A percentile compares a stretch with the other conserved stretches of the same genome.
phyloP scores from a whole-genome alignment of 768 basidiomycete species.

The Coprinopsis cinerea region DNA sequence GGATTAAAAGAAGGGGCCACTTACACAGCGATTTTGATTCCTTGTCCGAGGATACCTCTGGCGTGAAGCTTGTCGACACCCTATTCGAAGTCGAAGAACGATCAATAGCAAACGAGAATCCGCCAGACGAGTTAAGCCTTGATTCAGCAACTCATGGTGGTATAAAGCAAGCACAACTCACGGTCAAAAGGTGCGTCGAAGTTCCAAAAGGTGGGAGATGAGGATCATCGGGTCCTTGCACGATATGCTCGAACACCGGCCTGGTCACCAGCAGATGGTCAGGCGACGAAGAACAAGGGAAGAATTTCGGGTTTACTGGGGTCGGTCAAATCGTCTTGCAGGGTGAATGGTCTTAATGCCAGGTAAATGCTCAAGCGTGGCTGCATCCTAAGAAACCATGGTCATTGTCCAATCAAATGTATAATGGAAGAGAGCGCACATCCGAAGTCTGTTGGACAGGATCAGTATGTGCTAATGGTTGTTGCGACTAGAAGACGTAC shows the following conservation, averaged over 20 bases:
- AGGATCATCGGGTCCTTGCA: slow-evolving; percentile 35
- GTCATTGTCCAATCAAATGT: background rate
- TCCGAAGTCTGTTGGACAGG: slow-evolving; percentile 21
- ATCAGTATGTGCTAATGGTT: too few relatives aligned
- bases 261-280: slow-evolving; percentile 19
- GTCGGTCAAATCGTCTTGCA: slow-evolving; percentile 35
- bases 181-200: slow-evolving; percentile 51
- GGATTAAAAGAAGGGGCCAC: slow-evolving; percentile 16
- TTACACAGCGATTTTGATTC: slow-evolving; percentile 64
- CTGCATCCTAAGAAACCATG: slow-evolving; percentile 37
- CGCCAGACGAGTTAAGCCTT: too few relatives aligned
- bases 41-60: slow-evolving; percentile 53
- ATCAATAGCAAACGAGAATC: slow-evolving; percentile 4
- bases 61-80: slow-evolving; percentile 64
- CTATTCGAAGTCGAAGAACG: slow-evolving; percentile 24
- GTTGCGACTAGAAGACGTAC: slow-evolving; percentile 22
- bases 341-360: slow-evolving; percentile 60
- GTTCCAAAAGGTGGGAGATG: slow-evolving; percentile 38
- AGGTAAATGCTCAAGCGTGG: slow-evolving; percentile 34
- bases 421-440: too few relatives aligned
- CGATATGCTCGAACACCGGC: slow-evolving; percentile 37
- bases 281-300: background rate
- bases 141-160: too few relatives aligned
- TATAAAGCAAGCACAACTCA: slow-evolving; percentile 20
- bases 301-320: slow-evolving; percentile 27